Evolutionary conservation across 140 eudicot species (phyloP), one percentile per base, ranked within the genome.

Genomic region (Cichorium intybus): DNA sequence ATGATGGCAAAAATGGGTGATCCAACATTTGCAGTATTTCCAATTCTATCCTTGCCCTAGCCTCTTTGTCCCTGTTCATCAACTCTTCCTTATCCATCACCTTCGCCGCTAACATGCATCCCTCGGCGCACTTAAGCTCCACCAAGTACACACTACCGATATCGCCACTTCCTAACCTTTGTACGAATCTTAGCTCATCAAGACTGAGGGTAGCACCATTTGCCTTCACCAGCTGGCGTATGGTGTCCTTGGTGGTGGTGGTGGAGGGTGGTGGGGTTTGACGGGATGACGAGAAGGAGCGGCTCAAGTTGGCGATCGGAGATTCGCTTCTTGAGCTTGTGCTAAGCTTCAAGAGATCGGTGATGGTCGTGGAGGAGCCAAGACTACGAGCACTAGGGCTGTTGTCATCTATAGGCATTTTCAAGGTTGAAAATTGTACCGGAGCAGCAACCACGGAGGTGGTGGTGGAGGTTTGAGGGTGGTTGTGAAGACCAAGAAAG

Each of bases 1-100:
- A 77, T 2, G 90, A 70, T 0, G 95, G 95, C 82, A 85, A 71
- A 81, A 88, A 88, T 2, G 96, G 96, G 21, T 85, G 96, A 56
- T 88, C 87, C 71, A 88, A 69, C 82, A 82, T 78, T 65, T 89
- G 78, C 57, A 89, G 46, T 60, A 85, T 85, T 53, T 83, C 96
- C 82, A 79, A 63, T 64, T 88, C 96, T 5, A 79, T 56, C 77
- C 60, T 80, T 6, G 97, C 95, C 61, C 97, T 78, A 39, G 75
- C 67, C 70, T 85, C 88, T 59, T 83, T 89, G 24, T 77, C 74
- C 68, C 95, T 78, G 31, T 41, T 56, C 28, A 72, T 81, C 73
- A 89, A 23, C 91, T 89, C 97, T 7, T 89, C 90, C 65, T 81
- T 89, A 64, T 86, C 95, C 97, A 86, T 86, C 77, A 89, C 97